A percentile compares a stretch with the other conserved stretches of the same genome.
phyloP scores from a whole-genome alignment of 768 basidiomycete species.

The Pisolithus orientalis region DNA sequence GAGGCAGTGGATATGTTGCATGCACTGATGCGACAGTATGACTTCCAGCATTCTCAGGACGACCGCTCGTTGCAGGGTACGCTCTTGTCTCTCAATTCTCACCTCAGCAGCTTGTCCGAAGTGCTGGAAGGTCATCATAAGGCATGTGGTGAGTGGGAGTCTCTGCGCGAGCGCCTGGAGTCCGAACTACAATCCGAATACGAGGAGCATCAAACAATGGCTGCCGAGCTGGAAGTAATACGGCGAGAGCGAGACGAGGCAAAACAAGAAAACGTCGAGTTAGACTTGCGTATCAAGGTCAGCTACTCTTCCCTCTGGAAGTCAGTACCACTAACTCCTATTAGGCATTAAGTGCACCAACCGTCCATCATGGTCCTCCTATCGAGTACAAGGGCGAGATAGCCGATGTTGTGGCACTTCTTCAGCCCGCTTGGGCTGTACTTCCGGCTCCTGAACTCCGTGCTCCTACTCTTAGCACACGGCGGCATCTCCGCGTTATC shows the following conservation, averaged over 20 bases:
- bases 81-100: slow-evolving; percentile 41
- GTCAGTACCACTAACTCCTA: slow-evolving; percentile 1
- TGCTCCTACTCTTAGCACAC: slow-evolving; percentile 50
- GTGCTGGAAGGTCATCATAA: slow-evolving; percentile 38
- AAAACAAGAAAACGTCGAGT: slow-evolving; percentile 32
- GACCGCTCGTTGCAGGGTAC: slow-evolving; percentile 47
- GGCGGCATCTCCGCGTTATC: slow-evolving; percentile 42
- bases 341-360: slow-evolving; percentile 18
- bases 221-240: slow-evolving; percentile 48
- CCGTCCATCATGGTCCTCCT: slow-evolving; percentile 20
- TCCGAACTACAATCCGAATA: slow-evolving; percentile 42
- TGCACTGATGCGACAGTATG: slow-evolving; percentile 48
- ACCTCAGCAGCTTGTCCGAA: slow-evolving; percentile 43
- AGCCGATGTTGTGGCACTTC: slow-evolving; percentile 49
- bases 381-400: slow-evolving; percentile 38
- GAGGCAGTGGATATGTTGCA: slow-evolving; percentile 42
- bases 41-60: slow-evolving; percentile 43
- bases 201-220: slow-evolving; percentile 42
- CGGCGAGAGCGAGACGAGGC: slow-evolving; percentile 47
- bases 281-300: slow-evolving; percentile 38
- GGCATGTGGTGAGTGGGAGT: slow-evolving; percentile 45
- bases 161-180: slow-evolving; percentile 38
- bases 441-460: slow-evolving; percentile 85
- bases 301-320: not conserved
- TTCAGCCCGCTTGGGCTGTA: slow-evolving; percentile 72